Base-by-base conservation (phyloP, 139 green algal genomes). In the Penium margaritaceum region DNA sequence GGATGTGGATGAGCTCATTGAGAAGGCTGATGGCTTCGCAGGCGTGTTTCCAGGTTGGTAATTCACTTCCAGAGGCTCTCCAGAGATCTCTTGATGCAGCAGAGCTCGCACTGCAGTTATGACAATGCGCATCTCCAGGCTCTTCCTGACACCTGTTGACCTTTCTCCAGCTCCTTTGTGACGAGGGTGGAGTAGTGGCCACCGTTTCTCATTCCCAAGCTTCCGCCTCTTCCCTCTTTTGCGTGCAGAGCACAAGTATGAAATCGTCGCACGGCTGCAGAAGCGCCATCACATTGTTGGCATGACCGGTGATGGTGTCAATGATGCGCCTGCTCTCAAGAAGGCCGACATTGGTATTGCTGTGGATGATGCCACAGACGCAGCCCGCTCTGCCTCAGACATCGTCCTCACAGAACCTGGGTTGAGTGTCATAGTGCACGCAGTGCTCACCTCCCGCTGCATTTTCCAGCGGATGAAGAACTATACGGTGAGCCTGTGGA, bases 241-340 rank as follows among this genome's bases (percentile, higher is more conserved):
- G 14, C 69, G 2, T 39, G 51, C 73, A 63, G 70, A 81, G 71
- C 75, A 81, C 71, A 81, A 81, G 53, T 81, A 81, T 27, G 44
- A 71, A 24, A 85, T 85, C 36, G 79, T 85, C n/a, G n/a, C n/a
- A n/a, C n/a, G n/a, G 35, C 72, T 85, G 14, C 62, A 80, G 53
- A 55, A 83, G 69, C 39, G 34, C 2, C 51, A 72, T 17, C 63
- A 81, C 62, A 67, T 84, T 53, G 46, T 83, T 15, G 79, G 79
- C 67, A 87, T 75, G 87, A 91, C 74, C 79, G 87, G 79, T 27
- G 79, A 85, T 30, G 77, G 77, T 74, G 92, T 97, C 24, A 97
- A 97, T 77, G 92, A 97, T 58, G 92, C 92, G 2, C 92, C 92
- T 32, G 92, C 92, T 0, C 85, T 97, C 21, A 97, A 97, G 87